Percentiles rank a stretch among this genome's conserved stretches.
These are phyloP conservation scores for Solanum sitiens DNA, from an alignment of 257 asterid species.

Conservation along the genomic window DNA sequence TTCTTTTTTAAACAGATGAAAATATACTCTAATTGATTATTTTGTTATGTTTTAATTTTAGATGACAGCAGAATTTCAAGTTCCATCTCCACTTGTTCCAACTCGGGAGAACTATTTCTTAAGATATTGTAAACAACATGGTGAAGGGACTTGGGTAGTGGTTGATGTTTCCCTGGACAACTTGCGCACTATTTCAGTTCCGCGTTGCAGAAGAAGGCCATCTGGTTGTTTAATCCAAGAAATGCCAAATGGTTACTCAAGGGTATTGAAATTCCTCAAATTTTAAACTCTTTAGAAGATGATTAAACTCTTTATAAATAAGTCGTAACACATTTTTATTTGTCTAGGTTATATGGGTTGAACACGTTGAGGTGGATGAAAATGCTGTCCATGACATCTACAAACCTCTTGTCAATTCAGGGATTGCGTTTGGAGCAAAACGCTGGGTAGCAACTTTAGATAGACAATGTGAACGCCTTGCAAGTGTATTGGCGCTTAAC, in stretches of 20 bases:
- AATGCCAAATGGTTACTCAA: slow-evolving; percentile 71
- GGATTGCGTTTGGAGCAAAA: slow-evolving; percentile 65
- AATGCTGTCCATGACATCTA: slow-evolving; percentile 54
- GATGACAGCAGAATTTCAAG: slow-evolving; percentile 85
- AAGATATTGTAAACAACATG: slow-evolving; percentile 68
- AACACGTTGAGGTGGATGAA: slow-evolving; percentile 66
- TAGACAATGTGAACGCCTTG: slow-evolving; percentile 67
- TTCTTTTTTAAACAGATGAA: neutral
- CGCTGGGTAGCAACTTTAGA: slow-evolving; percentile 78
- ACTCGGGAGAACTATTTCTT: slow-evolving; percentile 64
- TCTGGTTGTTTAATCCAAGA: slow-evolving; percentile 78
- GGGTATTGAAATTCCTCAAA: slow-evolving; percentile 19
- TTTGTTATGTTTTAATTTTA: neutral
- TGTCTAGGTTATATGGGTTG: slow-evolving; percentile 65
- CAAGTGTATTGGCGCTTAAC: slow-evolving; percentile 59
- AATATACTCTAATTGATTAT: neutral
- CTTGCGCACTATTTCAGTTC: slow-evolving; percentile 36
- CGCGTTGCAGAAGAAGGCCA: slow-evolving; percentile 53
- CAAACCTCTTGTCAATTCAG: slow-evolving; percentile 48
- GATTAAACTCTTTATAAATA: neutral
- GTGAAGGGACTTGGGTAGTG: slow-evolving; percentile 70
- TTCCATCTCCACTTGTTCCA: slow-evolving; percentile 72
- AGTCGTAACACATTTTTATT: neutral
- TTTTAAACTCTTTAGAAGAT: neutral
- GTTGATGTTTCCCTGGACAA: slow-evolving; percentile 74